Evolutionary conservation across 371 early-diverging fungal genomes (phyloP), one percentile per base, ranked within the genome.

Genomic region (Mucor irregularis): DNA sequence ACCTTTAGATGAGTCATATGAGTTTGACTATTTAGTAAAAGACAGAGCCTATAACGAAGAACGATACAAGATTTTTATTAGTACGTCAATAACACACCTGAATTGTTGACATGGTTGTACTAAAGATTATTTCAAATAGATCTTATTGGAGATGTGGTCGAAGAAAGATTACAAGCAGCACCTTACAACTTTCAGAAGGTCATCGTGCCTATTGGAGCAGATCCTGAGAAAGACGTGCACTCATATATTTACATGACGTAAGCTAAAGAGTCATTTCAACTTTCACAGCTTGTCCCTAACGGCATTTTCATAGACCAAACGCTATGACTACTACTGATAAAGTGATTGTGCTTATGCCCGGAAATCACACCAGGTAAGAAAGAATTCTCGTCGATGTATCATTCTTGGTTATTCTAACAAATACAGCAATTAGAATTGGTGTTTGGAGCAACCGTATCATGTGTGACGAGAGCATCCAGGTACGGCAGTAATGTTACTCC

Each of bases 391-490:
- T n/a, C n/a, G 10, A 52, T 16, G n/a, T 21, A 21, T 24, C 31
- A 11, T 35, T 35, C 14, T 13, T 35, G 7, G 5, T 35, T 35
- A 14, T 35, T 35, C n/a, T 37, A n/a, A 39, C 2, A 55, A 6
- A 22, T n/a, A n/a, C n/a, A 19, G 19, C 13, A 0, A 21, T 2
- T 48, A 70, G 73, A 21, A 61, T 75, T 34, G 79, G 79, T 0
- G 71, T 73, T 61, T 78, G 79, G 79, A 67, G 68, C 22, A 65
- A 56, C 48, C 64, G 79, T 26, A 61, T 71, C 14, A 64, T 78
- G 62, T 73, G 75, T 50, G 79, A 78, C 54, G 68, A 71, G 26
- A 75, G 56, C 24, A 66, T 78, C 5, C 44, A 66, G 38, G 76
- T 73, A 66, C 56, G 52, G 30, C 28, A 13, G 4, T 19, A 14